A percentile compares a stretch with the other conserved stretches of the same genome.
phyloP scores from a whole-genome alignment of 2,329 filamentous ascomycete species.

The Tolypocladium pustulatum region DNA sequence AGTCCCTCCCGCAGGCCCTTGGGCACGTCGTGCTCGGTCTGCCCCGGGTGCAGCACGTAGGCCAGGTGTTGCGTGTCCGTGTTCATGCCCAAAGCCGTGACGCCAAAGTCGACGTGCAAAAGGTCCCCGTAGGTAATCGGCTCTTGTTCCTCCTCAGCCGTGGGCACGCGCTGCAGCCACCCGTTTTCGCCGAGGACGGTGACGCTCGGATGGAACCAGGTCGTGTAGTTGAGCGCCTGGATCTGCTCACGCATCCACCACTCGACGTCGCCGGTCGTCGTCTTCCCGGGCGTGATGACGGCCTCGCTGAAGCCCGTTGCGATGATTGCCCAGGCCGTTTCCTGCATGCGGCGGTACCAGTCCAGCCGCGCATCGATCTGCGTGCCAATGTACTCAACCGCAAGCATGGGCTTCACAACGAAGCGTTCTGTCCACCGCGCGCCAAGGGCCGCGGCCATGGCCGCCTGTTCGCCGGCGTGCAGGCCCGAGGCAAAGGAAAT shows the following conservation, averaged over 20 bases:
- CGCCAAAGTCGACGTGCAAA: slow-evolving; percentile 38
- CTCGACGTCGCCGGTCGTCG: not conserved
- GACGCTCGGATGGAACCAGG: slow-evolving; percentile 39
- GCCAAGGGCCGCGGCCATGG: not conserved
- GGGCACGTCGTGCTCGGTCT: slow-evolving; percentile 30
- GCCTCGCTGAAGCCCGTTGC: not conserved
- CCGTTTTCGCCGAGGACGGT: slow-evolving; percentile 23
- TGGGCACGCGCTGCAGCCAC: slow-evolving; percentile 6
- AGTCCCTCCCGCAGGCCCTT: slow-evolving; percentile 31
- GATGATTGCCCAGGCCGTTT: not conserved
- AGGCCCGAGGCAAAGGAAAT: slow-evolving; percentile 35
- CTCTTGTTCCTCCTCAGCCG: slow-evolving; percentile 3
- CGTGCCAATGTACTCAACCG: not conserved
- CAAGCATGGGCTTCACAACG: not conserved
- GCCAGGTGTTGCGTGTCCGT: slow-evolving; percentile 38
- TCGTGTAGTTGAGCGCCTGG: slow-evolving; percentile 34
- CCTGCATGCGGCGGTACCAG: not conserved
- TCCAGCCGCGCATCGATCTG: not conserved
- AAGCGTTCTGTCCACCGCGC: not conserved
- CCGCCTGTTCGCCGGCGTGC: slow-evolving; percentile 34
- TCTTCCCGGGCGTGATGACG: not conserved
- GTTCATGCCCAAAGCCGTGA: slow-evolving; percentile 31
- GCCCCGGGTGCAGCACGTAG: slow-evolving; percentile 33
- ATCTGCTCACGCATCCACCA: not conserved
- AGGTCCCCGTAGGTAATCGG: slow-evolving; percentile 33